Evolutionary conservation across 441 rosid genomes (phyloP).

Genomic region (Erysimum cheiri): DNA sequence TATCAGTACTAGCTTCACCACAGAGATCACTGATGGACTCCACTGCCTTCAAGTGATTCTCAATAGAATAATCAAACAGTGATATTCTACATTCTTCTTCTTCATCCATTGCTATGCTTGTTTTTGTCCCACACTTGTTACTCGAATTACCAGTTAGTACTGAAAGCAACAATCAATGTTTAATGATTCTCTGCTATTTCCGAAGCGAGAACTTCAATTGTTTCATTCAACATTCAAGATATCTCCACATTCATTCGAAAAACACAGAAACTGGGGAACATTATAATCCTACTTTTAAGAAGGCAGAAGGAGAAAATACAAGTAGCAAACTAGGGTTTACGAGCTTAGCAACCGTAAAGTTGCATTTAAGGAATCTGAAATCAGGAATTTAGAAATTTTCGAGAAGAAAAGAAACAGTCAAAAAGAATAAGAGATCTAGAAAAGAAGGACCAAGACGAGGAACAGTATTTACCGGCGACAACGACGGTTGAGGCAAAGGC

Average conservation of each 20-base stretch:
- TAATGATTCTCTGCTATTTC: background rate
- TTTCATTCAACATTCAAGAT: conserved; percentile 7
- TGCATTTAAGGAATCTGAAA: background rate
- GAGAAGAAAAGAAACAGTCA: background rate
- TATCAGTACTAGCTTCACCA: conserved; percentile 50
- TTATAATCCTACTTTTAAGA: background rate
- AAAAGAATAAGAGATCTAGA: background rate
- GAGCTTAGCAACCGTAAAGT: conserved; percentile 16
- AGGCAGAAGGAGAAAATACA: background rate
- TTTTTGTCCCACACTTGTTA: background rate
- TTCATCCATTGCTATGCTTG: conserved; percentile 30
- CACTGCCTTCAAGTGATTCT: conserved; percentile 67
- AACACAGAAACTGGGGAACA: background rate
- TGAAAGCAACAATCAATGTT: background rate
- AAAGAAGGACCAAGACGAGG: background rate
- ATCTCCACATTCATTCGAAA: background rate
- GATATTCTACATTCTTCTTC: conserved; percentile 53
- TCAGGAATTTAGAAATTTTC: background rate
- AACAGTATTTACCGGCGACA: conserved; percentile 38
- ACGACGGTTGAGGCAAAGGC: conserved; percentile 17
- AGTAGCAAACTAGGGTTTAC: conserved; percentile 24
- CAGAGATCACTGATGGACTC: conserved; percentile 59
- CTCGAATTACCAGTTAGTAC: conserved; percentile 8
- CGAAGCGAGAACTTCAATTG: conserved; percentile 10
- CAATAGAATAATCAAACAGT: conserved; percentile 64